Conservation (phyloP, 1,284 basidiomycete species). For the Rhodotorula glutinis region DNA sequence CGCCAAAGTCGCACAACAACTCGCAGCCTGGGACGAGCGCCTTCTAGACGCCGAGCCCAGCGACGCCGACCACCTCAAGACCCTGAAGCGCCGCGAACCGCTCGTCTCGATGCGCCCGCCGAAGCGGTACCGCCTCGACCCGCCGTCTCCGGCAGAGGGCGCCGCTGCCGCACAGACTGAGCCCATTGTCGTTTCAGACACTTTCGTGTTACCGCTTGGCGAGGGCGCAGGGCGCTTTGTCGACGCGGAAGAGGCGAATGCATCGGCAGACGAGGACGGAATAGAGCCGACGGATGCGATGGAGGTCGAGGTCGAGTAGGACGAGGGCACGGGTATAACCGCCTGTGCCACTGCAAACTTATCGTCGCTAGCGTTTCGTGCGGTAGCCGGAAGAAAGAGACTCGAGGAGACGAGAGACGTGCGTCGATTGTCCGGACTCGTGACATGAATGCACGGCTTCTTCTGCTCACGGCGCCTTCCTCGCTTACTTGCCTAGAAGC, state of each 20-base stretch:
- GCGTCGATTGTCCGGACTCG: neutral
- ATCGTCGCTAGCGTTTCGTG: neutral
- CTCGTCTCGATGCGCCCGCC: neutral
- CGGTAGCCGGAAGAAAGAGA: too few species aligned
- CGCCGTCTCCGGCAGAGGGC: neutral
- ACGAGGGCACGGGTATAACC: too few species aligned
- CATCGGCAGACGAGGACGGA: neutral
- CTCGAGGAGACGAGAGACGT: neutral
- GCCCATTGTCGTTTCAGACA: constrained; percentile 18
- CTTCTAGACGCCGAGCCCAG: too few species aligned
- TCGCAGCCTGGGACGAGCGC: neutral
- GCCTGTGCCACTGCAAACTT: too few species aligned
- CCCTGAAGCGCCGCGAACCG: neutral
- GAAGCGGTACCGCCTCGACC: constrained; percentile 9
- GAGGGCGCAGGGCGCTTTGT: constrained; percentile 8
- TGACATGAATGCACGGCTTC: too few species aligned
- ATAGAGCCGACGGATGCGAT: neutral
- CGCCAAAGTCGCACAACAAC: neutral
- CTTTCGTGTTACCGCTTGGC: constrained; percentile 19
- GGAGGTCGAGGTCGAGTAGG: constrained; percentile 12
- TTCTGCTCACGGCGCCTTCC: neutral
- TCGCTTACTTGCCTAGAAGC: too few species aligned
- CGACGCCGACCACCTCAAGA: neutral
- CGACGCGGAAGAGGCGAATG: neutral
- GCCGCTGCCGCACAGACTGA: too few species aligned